These are phyloP conservation scores for Goniomonas avonlea DNA, from an alignment of 78 protist species.

Conservation along the genomic window DNA sequence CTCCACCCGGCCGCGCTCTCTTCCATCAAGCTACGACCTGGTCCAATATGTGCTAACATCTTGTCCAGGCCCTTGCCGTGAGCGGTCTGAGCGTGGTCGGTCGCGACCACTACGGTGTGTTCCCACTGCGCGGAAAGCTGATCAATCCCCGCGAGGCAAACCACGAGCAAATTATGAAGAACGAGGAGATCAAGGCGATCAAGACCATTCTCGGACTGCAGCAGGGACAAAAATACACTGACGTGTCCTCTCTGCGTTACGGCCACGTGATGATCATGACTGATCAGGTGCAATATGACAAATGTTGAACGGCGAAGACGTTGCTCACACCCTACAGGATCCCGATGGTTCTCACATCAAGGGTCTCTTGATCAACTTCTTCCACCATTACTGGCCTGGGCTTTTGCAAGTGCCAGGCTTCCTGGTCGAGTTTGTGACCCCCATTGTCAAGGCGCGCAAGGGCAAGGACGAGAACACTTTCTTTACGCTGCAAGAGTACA, in stretches of 20 bases:
- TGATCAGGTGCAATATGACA: conserved; percentile 69
- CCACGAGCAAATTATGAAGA: conserved; percentile 32
- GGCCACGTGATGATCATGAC: conserved; percentile 98
- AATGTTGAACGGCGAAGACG: background rate
- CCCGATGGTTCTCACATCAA: conserved; percentile 99
- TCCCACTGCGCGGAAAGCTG: conserved; percentile 97
- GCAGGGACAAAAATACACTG: conserved; percentile 51
- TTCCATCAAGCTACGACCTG: too few species aligned
- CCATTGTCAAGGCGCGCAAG: conserved; percentile 82
- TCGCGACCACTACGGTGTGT: conserved; percentile 93
- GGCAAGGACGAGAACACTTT: conserved; percentile 7
- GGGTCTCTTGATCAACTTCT: conserved; percentile 94
- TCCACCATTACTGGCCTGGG: conserved; percentile 95
- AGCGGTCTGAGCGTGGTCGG: conserved; percentile 75
- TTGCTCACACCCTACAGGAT: conserved; percentile 80
- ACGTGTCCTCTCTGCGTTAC: conserved; percentile 73
- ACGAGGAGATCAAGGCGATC: conserved; percentile 77
- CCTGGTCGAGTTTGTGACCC: conserved; percentile 84
- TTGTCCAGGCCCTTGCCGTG: conserved; percentile 57
- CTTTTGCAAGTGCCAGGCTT: background rate
- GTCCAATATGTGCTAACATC: too few species aligned
- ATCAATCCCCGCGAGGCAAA: conserved; percentile 93
- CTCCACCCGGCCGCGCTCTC: too few species aligned
- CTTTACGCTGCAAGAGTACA: conserved; percentile 19
- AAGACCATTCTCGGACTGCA: conserved; percentile 84